Base-by-base conservation (phyloP, 306 rosid genomes). In the Amphicarpaea edgeworthii region DNA sequence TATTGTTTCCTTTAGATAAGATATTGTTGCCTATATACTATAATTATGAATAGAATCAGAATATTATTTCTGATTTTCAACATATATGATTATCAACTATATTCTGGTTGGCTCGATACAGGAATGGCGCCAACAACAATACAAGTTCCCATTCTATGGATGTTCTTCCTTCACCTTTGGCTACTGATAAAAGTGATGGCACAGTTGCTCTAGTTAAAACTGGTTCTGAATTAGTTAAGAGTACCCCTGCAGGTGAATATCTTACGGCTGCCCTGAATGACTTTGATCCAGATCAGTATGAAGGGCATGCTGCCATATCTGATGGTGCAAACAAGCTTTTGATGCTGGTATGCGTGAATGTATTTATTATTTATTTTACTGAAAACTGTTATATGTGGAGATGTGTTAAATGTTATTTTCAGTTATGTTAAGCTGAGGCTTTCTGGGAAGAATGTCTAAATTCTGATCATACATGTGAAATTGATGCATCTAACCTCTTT, bases 191-290 rank as follows among this genome's bases (percentile, higher is more conserved):
- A 83, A 86, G 78, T 58, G 97, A 90, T 65, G 93, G 97, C 69
- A 85, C 96, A 32, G 91, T 92, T 83, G 96, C 98, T 69, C 17
- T 95, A 77, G 97, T 95, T 67, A 95, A 92, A 83, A 67, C 91
- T 71, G 92, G 91, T 77, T 74, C 87, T 23, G 97, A 90, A 19
- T 80, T 85, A 62, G 85, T 82, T 55, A 90, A 90, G 84, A 85
- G 87, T 53, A 95, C 97, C 66, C 98, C 98, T 50, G 98, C 98
- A 7, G 98, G 98, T 79, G 98, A 95, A 86, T 95, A 95, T 88
- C 97, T 95, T 77, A 95, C 98, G 66, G 77, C 96, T 84, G 97
- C 98, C 41, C 70, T 95, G 80, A 92, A 90, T 84, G 97, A 95
- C 63, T 90, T 95, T 68, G 96, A 95, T 84, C 97, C 96, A 71